Evolutionary conservation across 371 early-diverging fungal species (phyloP).

Genomic region (Saksenaea oblongispora): DNA sequence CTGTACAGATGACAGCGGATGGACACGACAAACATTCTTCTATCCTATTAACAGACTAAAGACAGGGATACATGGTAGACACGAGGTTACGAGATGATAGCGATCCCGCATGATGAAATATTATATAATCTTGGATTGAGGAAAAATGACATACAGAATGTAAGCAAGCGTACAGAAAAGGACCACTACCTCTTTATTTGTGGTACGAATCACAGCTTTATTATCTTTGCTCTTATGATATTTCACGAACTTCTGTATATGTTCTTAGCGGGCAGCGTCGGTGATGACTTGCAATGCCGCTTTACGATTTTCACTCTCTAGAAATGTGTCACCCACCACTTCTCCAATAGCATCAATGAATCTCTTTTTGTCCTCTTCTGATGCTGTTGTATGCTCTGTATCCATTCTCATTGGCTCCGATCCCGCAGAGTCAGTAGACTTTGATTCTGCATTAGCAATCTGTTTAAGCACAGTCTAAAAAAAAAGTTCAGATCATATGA

Average conservation of each 20-base stretch:
- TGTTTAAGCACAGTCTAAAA: constrained; percentile 4
- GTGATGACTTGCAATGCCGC: background rate
- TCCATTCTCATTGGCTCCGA: constrained; percentile 2
- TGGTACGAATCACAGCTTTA: no score
- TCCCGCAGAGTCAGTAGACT: constrained; percentile 4
- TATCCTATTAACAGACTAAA: no score
- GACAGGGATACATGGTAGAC: no score
- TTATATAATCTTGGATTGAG: no score
- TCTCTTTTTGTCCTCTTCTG: constrained; percentile 7
- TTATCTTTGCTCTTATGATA: no score
- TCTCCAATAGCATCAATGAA: constrained; percentile 5
- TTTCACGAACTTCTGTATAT: background rate
- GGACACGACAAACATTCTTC: no score
- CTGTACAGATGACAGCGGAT: no score
- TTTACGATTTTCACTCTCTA: background rate
- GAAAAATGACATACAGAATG: no score
- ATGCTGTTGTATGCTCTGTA: constrained; percentile 4
- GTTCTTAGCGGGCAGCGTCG: background rate
- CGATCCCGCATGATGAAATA: no score
- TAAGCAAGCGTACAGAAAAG: background rate
- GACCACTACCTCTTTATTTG: no score
- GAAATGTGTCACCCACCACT: background rate
- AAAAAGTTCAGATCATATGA: background rate
- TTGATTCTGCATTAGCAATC: background rate
- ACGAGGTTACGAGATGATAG: no score